phyloP scores from a whole-genome alignment of 768 basidiomycete genomes.

The Amanita inopinata region DNA sequence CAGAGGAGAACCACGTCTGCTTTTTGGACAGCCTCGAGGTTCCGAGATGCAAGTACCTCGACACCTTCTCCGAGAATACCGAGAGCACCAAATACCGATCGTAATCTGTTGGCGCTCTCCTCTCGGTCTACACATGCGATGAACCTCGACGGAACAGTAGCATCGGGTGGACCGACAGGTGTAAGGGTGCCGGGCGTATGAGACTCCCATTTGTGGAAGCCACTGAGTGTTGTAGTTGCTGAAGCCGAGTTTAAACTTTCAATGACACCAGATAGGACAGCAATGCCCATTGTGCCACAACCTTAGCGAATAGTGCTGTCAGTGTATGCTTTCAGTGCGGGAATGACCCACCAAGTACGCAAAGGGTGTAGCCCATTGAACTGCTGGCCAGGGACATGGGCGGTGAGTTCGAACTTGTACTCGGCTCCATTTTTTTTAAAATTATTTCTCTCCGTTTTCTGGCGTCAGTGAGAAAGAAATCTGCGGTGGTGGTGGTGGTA shows the following conservation, averaged over 20 bases:
- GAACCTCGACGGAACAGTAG: slow-evolving; percentile 69
- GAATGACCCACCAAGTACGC: slow-evolving; percentile 57
- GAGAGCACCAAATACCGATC: slow-evolving; percentile 45
- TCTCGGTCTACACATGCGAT: slow-evolving; percentile 80
- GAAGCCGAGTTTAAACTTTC: slow-evolving; percentile 56
- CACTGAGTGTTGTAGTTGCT: slow-evolving; percentile 15
- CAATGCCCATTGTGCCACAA: slow-evolving; percentile 98
- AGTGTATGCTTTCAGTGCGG: slow-evolving; percentile 10
- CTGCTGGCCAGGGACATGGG: too few relatives aligned
- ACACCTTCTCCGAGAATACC: slow-evolving; percentile 57
- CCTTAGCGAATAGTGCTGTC: slow-evolving; percentile 35
- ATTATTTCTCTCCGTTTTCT: too few relatives aligned
- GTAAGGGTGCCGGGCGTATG: slow-evolving; percentile 69
- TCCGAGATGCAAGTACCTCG: slow-evolving; percentile 59
- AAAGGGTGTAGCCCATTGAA: slow-evolving; percentile 85
- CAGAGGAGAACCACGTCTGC: slow-evolving; percentile 86
- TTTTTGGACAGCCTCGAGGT: slow-evolving; percentile 59
- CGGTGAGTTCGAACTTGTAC: neutral
- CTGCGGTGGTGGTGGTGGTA: too few relatives aligned
- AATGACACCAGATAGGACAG: slow-evolving; percentile 87
- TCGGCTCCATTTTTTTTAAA: neutral
- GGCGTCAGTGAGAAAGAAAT: too few relatives aligned
- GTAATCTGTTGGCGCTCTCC: slow-evolving; percentile 63
- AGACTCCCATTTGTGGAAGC: slow-evolving; percentile 49
- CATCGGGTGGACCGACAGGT: slow-evolving; percentile 51